Conservation (phyloP, 2,329 filamentous ascomycete genomes). For the Pestalotiopsis sp. region DNA sequence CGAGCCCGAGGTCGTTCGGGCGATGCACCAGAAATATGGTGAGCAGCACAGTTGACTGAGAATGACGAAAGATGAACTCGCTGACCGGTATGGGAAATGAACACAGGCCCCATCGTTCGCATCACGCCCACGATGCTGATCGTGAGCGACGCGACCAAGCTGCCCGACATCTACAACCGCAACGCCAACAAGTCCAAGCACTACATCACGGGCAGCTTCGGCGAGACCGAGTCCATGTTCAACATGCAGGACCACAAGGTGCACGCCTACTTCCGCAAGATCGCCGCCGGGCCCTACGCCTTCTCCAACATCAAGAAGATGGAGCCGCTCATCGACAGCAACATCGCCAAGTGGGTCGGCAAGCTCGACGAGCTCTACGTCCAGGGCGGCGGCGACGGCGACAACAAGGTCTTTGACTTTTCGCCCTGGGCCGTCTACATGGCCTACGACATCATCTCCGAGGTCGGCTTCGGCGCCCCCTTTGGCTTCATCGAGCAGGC, state of each 20-base stretch:
- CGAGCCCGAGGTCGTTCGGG: constrained; percentile 43
- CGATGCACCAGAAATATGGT: constrained; percentile 52
- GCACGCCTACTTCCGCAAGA: constrained; percentile 56
- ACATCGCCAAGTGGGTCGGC: constrained; percentile 52
- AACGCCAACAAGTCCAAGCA: constrained; percentile 59
- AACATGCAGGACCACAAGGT: constrained; percentile 56
- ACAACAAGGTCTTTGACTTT: constrained; percentile 53
- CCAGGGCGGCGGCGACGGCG: constrained; percentile 20
- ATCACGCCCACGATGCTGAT: constrained; percentile 56
- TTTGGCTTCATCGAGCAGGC: constrained; percentile 58
- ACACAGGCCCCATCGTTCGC: constrained; percentile 51
- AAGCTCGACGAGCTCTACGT: constrained; percentile 50
- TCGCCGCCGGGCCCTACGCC: constrained; percentile 56
- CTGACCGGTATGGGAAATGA: not conserved
- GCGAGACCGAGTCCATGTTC: constrained; percentile 56
- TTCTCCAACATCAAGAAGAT: constrained; percentile 61
- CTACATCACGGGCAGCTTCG: constrained; percentile 61
- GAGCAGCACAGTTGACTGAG: constrained; percentile 6
- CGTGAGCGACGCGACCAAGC: constrained; percentile 53
- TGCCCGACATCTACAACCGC: constrained; percentile 59
- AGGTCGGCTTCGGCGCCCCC: constrained; percentile 57
- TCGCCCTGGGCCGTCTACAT: constrained; percentile 57
- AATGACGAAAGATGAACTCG: constrained; percentile 7
- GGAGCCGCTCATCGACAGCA: constrained; percentile 56
- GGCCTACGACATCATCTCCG: constrained; percentile 60